Evolutionary conservation across 345 rosid genomes (phyloP).

Genomic region (Populus pruinosa): DNA sequence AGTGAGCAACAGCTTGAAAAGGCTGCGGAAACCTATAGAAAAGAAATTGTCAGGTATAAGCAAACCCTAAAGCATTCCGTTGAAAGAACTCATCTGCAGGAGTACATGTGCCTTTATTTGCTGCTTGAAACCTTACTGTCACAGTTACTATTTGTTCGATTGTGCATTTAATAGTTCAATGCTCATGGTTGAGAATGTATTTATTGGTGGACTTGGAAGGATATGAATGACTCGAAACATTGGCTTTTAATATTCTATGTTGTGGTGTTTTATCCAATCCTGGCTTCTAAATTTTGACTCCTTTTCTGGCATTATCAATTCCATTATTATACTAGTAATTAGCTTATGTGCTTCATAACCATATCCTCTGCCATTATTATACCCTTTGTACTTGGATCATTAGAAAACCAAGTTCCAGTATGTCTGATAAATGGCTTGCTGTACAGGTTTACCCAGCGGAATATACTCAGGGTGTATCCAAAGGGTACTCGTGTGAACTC

Average conservation of each 20-base stretch:
- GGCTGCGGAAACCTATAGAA: conserved; percentile 49
- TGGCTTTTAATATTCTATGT: background rate
- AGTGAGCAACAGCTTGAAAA: conserved; percentile 61
- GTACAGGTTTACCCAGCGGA: conserved; percentile 68
- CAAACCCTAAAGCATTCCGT: background rate
- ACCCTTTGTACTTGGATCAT: background rate
- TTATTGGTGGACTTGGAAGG: background rate
- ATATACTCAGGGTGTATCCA: conserved; percentile 79
- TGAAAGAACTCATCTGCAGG: background rate
- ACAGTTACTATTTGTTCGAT: background rate
- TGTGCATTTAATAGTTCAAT: background rate
- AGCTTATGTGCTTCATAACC: background rate
- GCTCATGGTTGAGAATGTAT: background rate
- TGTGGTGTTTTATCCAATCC: background rate
- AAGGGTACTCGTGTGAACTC: conserved; percentile 76
- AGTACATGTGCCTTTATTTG: background rate
- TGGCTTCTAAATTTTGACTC: background rate
- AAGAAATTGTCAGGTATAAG: conserved; percentile 50
- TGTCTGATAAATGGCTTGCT: conserved; percentile 23
- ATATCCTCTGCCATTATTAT: background rate
- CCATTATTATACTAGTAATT: background rate
- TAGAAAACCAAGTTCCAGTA: background rate
- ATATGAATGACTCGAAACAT: background rate
- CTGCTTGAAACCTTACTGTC: background rate
- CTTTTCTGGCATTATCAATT: background rate